Conservation (phyloP, 2,329 filamentous ascomycete genomes). For the Diaporthe aspalathi region DNA sequence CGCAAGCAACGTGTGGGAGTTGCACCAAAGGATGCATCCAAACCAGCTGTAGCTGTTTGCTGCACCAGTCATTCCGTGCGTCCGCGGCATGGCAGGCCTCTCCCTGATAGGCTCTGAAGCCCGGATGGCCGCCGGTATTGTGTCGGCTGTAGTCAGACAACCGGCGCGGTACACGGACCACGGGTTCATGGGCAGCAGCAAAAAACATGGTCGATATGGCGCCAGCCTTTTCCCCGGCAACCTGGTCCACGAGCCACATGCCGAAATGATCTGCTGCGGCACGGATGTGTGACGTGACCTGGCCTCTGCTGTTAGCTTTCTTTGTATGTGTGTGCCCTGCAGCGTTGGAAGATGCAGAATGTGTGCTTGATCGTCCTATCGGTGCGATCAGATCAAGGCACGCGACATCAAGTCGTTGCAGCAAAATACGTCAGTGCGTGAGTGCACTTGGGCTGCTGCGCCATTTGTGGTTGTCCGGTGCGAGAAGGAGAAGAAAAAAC, state of each 20-base stretch:
- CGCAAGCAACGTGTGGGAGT: neutral
- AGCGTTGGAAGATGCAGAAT: neutral
- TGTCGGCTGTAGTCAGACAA: neutral
- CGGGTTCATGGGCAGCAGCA: slow-evolving; percentile 9
- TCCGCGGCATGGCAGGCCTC: neutral
- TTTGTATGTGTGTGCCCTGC: neutral
- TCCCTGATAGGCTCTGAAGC: neutral
- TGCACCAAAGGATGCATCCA: neutral
- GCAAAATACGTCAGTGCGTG: neutral
- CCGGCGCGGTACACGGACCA: slow-evolving; percentile 7
- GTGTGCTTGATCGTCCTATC: no score
- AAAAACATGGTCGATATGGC: neutral
- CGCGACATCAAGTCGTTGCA: neutral
- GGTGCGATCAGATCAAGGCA: neutral
- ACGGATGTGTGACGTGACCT: neutral
- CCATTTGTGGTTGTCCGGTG: slow-evolving; percentile 1
- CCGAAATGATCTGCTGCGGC: neutral
- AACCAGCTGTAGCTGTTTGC: neutral
- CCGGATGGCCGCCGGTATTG: neutral
- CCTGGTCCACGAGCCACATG: slow-evolving; percentile 1
- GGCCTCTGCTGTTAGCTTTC: neutral
- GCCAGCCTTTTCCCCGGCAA: slow-evolving; percentile 5
- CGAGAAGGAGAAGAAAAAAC: neutral
- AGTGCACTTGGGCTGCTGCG: no score
- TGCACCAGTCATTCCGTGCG: neutral